Evolutionary conservation across 148 eudicot genomes (phyloP), one percentile per base, ranked within the genome.

Genomic region (Amaranthus hypochondriacus): DNA sequence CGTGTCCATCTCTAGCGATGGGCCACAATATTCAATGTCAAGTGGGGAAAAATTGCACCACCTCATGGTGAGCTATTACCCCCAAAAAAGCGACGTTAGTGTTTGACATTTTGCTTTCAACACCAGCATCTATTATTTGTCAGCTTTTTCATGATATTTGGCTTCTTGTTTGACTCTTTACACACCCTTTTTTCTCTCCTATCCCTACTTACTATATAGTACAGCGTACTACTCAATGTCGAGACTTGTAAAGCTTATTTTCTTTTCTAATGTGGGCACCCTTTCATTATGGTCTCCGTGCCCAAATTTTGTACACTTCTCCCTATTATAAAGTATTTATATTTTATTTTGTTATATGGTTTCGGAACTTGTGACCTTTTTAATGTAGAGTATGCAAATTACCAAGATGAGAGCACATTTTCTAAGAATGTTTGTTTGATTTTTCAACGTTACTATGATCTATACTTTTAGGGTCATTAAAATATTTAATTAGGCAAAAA

Each of bases 61-160:
- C 39, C 39, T 28, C 39, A 28, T 28, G 39, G 39, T 28, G 39
- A 28, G 39, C 39, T 28, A 28, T 1, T 28, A 28, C 39, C 39
- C 77, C 77, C 72, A 2, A 75, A 49, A 70, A 48, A 48, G 52
- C 78, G 78, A 79, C 66, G 75, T 56, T 79, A 70, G 78, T 75
- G 51, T 80, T 80, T 80, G 83, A 80, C 83, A 80, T 80, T 80
- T 71, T 75, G 79, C 76, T 71, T 58, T 71, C 73, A 70, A 50
- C 48, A 50, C 1, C 57, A n/a, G 65, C 82, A 62, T 71, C 78
- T 57, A 39, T 46, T 42, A 4, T 10, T 28, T 71, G 73, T 66
- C 76, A 66, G 64, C 79, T 60, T 80, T 75, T 57, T 57, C 15
- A 12, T 60, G 47, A 2, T 47, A 28, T 79, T 79, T 79, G 82